Evolutionary conservation across 768 basidiomycete genomes (phyloP).

Genomic region (Coprinopsis marcescibilis): DNA sequence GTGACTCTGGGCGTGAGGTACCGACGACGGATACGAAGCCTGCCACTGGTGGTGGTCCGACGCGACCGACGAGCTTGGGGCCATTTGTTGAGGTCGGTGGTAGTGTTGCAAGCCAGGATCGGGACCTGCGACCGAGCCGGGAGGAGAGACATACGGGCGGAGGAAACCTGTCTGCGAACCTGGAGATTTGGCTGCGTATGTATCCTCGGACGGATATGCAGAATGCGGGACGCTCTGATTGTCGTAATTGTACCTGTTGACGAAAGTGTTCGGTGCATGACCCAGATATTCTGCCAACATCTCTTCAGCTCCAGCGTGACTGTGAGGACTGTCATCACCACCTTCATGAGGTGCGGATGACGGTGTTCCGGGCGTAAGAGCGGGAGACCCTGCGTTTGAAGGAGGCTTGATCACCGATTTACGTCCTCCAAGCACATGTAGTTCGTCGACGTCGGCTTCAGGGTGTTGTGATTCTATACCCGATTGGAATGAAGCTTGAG

Average conservation of each 20-base stretch:
- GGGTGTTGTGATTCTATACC: conserved; percentile 16
- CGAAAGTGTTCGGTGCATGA: not conserved
- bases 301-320: conserved; percentile 18
- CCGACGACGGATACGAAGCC: not conserved
- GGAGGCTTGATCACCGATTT: conserved; percentile 29
- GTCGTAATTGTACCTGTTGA: not conserved
- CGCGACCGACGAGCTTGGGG: not conserved
- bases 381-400: conserved; percentile 2
- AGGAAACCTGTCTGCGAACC: not conserved
- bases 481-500: conserved; percentile 24
- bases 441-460: conserved; percentile 22
- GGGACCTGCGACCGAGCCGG: not conserved
- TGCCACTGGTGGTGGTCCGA: conserved; percentile 1
- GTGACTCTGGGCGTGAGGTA: not conserved
- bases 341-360: conserved; percentile 13
- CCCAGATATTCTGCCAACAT: conserved; percentile 7
- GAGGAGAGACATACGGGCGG: conserved; percentile 1
- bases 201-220: not conserved
- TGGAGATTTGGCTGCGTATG: not conserved
- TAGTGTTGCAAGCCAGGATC: not conserved
- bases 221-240: not conserved
- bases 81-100: not conserved
- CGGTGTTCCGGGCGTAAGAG: conserved; percentile 16
- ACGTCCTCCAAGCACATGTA: conserved; percentile 34
- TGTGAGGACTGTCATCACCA: conserved; percentile 20